Percentiles rank a stretch among this genome's conserved stretches.
These are phyloP conservation scores for Cerrena zonata DNA, from an alignment of 1,284 basidiomycete species.

Conservation along the genomic window DNA sequence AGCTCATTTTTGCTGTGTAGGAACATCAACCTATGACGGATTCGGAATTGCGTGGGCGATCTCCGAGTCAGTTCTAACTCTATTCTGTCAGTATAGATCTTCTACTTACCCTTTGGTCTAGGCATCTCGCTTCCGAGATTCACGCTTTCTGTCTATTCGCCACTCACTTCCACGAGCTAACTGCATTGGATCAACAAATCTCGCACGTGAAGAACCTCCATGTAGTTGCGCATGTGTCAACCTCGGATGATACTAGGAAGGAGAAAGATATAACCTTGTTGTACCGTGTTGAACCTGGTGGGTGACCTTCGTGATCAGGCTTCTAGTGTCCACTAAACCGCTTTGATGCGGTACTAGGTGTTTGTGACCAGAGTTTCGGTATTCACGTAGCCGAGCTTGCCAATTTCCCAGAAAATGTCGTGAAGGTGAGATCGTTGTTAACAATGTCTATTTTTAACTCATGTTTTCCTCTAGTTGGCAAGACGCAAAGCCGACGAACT, in stretches of 20 bases:
- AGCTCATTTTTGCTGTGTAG: constrained; percentile 29
- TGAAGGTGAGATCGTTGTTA: constrained; percentile 60
- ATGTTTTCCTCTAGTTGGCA: constrained; percentile 66
- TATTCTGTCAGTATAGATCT: background rate
- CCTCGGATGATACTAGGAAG: constrained; percentile 49
- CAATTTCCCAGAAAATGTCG: constrained; percentile 91
- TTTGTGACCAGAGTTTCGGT: constrained; percentile 95
- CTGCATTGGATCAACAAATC: constrained; percentile 82
- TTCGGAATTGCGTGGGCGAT: constrained; percentile 99
- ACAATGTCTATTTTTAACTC: background rate
- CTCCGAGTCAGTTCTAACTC: constrained; percentile 66
- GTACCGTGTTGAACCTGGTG: constrained; percentile 93
- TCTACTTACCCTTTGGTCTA: constrained; percentile 26
- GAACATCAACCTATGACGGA: constrained; percentile 97
- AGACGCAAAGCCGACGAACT: constrained; percentile 93
- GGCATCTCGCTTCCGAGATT: constrained; percentile 88
- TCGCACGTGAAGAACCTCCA: constrained; percentile 90
- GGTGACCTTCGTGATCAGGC: constrained; percentile 14
- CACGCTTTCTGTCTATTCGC: constrained; percentile 94
- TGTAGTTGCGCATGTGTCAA: constrained; percentile 87
- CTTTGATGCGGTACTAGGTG: constrained; percentile 37
- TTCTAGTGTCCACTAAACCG: background rate
- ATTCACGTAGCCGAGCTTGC: constrained; percentile 97
- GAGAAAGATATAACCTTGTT: constrained; percentile 87
- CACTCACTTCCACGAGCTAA: constrained; percentile 97